Evolutionary conservation across 1,284 basidiomycete genomes (phyloP).

Genomic region (Rhodotorula sp.): DNA sequence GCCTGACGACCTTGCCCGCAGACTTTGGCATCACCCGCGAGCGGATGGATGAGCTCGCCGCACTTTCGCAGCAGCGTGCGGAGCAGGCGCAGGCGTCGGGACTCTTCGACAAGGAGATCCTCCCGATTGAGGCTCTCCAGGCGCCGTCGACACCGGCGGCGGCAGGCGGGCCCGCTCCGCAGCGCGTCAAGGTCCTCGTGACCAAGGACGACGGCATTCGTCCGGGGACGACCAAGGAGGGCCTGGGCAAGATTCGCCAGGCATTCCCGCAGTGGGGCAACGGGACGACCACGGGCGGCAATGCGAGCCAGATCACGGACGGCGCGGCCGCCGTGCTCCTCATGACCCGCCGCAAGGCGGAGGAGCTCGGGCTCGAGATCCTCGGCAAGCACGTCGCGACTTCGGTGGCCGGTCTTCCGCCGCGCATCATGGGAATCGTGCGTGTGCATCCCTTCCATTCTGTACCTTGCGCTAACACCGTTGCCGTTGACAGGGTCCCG

Average conservation of each 20-base stretch:
- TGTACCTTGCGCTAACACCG: constrained; percentile 1
- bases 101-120: constrained; percentile 73
- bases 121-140: constrained; percentile 61
- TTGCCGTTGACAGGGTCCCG: constrained; percentile 28
- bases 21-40: constrained; percentile 77
- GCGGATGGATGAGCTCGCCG: constrained; percentile 82
- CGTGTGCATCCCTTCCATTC: constrained; percentile 26
- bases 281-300: constrained; percentile 78
- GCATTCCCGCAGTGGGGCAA: constrained; percentile 89
- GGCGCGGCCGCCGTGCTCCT: constrained; percentile 81
- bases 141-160: constrained; percentile 17
- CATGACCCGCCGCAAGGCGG: constrained; percentile 82
- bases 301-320: constrained; percentile 79
- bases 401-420: constrained; percentile 64
- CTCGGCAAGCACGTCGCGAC: constrained; percentile 78
- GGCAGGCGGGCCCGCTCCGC: constrained; percentile 31
- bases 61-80: constrained; percentile 73
- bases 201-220: constrained; percentile 80
- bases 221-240: constrained; percentile 71
- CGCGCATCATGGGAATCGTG: constrained; percentile 60
- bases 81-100: constrained; percentile 64
- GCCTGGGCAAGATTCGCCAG: constrained; percentile 66
- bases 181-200: constrained; percentile 62
- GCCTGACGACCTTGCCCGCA: constrained; percentile 45
- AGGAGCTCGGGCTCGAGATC: constrained; percentile 71